Percentiles rank a stretch among this genome's conserved stretches.
Evolutionary conservation across 2,329 filamentous ascomycete species (phyloP).

Genomic region (Colletotrichum truncatum): DNA sequence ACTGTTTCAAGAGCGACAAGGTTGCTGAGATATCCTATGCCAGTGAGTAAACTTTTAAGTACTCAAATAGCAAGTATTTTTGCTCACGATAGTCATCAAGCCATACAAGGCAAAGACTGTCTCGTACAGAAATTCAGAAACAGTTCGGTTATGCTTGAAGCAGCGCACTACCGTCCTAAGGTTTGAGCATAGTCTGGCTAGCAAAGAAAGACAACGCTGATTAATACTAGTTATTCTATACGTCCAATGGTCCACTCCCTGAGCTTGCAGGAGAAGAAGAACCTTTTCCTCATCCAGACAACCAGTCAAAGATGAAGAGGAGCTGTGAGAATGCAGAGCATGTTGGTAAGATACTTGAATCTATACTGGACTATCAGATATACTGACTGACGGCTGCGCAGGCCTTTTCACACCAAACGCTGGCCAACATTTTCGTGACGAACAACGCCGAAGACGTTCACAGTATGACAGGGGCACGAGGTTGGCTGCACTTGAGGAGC

Average conservation of each 20-base stretch:
- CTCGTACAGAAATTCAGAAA: conserved; percentile 96
- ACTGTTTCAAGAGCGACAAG: conserved; percentile 85
- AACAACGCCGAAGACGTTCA: conserved; percentile 79
- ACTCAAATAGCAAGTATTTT: accelerated
- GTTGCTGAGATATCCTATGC: conserved; percentile 93
- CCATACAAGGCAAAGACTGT: conserved; percentile 92
- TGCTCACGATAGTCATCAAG: conserved; percentile 53
- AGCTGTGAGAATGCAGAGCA: conserved; percentile 88
- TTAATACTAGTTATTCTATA: conserved; percentile 58
- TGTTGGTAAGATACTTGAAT: conserved; percentile 67
- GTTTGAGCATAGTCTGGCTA: conserved; percentile 48
- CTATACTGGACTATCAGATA: neutral
- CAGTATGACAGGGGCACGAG: conserved; percentile 85
- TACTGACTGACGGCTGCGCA: conserved; percentile 40
- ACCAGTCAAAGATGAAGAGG: conserved; percentile 86
- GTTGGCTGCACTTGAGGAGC: conserved; percentile 73
- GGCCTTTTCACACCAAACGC: conserved; percentile 84
- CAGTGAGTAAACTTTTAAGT: conserved; percentile 68
- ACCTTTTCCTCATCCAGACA: conserved; percentile 81
- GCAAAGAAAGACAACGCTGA: neutral
- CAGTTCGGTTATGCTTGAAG: conserved; percentile 93
- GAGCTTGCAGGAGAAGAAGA: conserved; percentile 76
- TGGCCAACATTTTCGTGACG: conserved; percentile 76
- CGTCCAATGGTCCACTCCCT: conserved; percentile 55
- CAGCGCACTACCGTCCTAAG: conserved; percentile 84